phyloP scores from a whole-genome alignment of 306 rosid genomes.

The Quercus gilva region DNA sequence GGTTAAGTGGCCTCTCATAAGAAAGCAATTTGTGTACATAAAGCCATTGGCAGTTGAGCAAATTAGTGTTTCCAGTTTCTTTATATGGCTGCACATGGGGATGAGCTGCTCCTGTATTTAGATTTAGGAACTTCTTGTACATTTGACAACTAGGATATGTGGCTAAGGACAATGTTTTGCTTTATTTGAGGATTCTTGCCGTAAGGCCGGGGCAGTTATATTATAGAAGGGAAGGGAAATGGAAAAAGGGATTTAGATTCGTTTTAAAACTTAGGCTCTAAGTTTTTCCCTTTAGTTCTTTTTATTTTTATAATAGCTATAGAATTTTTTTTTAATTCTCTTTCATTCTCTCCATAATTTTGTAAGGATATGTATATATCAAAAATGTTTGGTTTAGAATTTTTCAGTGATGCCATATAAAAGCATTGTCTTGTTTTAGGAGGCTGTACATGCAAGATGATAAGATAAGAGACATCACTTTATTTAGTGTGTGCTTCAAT shows the following conservation, averaged over 20 bases:
- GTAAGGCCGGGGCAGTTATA: constrained; percentile 18
- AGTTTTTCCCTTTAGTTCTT: neutral
- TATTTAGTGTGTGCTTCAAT: neutral
- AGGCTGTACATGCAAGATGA: neutral
- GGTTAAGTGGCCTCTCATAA: neutral
- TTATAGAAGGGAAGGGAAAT: neutral
- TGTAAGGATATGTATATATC: neutral
- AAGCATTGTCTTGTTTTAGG: neutral
- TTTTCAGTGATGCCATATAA: neutral
- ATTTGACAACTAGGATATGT: neutral
- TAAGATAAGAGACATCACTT: neutral
- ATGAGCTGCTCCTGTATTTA: neutral
- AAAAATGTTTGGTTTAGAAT: neutral
- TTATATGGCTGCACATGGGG: neutral
- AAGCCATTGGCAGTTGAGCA: constrained; percentile 12
- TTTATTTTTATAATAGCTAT: neutral
- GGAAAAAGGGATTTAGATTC: constrained; percentile 1
- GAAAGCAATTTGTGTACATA: constrained; percentile 36
- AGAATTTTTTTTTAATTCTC: neutral
- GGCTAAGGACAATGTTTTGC: neutral
- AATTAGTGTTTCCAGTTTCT: constrained; percentile 9
- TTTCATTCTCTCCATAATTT: neutral
- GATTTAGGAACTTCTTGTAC: constrained; percentile 41
- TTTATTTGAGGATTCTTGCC: constrained; percentile 5
- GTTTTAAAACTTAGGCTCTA: neutral